Evolutionary conservation across 441 rosid genomes (phyloP).

Genomic region (Isatis lusitanica): DNA sequence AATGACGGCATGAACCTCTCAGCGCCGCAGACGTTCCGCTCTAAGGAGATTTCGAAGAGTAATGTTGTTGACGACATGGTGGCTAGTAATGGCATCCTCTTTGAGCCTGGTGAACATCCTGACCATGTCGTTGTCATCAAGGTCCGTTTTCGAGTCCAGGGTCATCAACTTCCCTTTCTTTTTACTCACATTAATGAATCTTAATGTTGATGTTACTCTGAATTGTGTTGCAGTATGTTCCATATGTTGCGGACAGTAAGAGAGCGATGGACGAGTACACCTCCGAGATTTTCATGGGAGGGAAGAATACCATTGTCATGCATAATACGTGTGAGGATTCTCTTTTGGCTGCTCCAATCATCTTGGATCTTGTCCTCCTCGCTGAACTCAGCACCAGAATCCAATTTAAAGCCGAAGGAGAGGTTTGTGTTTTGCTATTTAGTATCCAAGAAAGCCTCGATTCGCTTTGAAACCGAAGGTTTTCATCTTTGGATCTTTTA

Average conservation of each 20-base stretch:
- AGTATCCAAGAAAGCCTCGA: not conserved
- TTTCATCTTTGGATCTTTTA: not conserved
- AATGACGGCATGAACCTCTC: constrained; percentile 97
- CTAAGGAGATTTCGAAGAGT: constrained; percentile 95
- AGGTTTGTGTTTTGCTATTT: constrained; percentile 47
- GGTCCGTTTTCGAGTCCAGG: constrained; percentile 40
- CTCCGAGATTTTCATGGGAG: constrained; percentile 98
- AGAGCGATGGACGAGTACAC: constrained; percentile 98
- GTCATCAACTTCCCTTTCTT: not conserved
- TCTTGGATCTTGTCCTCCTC: constrained; percentile 89
- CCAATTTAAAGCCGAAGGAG: constrained; percentile 82
- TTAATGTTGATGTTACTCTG: not conserved
- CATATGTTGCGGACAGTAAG: constrained; percentile 93
- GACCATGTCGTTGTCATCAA: constrained; percentile 96
- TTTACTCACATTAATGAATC: not conserved
- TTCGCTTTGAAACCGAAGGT: not conserved
- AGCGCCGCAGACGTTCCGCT: constrained; percentile 92
- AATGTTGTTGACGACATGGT: constrained; percentile 98
- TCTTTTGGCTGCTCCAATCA: constrained; percentile 94
- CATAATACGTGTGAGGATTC: constrained; percentile 98
- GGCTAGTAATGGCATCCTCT: constrained; percentile 84
- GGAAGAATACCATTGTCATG: constrained; percentile 80
- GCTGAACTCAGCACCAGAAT: constrained; percentile 93
- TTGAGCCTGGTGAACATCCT: constrained; percentile 92
- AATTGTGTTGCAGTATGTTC: constrained; percentile 59